Evolutionary conservation across 495 filamentous ascomycete species (phyloP).

Genomic region (Hypoxylon crocopeplum): DNA sequence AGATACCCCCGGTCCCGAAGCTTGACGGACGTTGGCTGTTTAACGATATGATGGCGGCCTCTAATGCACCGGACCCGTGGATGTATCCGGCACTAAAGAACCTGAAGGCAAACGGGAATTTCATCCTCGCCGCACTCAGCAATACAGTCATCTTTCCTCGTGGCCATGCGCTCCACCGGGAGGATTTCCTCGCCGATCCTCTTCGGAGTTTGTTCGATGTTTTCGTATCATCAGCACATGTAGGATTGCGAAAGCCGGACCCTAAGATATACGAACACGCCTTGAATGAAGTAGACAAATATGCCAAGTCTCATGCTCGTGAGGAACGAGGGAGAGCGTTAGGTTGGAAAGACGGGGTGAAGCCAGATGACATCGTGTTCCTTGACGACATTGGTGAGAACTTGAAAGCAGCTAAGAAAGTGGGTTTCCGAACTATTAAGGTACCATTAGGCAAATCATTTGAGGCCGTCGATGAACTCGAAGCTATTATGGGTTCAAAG

Average conservation of each 20-base stretch:
- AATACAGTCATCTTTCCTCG: conserved; percentile 87
- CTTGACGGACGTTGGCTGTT: conserved; percentile 85
- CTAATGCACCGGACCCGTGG: conserved; percentile 76
- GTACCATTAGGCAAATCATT: conserved; percentile 78
- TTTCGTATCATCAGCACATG: conserved; percentile 83
- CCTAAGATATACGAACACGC: conserved; percentile 79
- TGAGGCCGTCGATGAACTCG: conserved; percentile 68
- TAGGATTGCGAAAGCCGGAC: conserved; percentile 88
- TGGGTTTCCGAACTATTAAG: conserved; percentile 84
- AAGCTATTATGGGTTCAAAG: conserved; percentile 57
- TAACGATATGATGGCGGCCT: conserved; percentile 87
- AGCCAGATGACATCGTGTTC: conserved; percentile 78
- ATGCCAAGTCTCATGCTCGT: conserved; percentile 54
- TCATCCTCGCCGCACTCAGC: conserved; percentile 80
- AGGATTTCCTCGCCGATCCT: conserved; percentile 51
- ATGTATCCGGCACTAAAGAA: conserved; percentile 85
- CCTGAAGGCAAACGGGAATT: conserved; percentile 66
- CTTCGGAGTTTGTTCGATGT: conserved; percentile 74
- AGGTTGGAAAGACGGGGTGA: conserved; percentile 60
- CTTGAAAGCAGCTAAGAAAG: conserved; percentile 75
- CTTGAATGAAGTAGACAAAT: conserved; percentile 65
- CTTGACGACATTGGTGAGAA: conserved; percentile 97
- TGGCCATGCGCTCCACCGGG: conserved; percentile 61
- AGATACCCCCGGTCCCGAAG: conserved; percentile 68
- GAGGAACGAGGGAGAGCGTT: conserved; percentile 46